phyloP scores from a whole-genome alignment of 495 filamentous ascomycete genomes.

The Aspergillus wentii region DNA sequence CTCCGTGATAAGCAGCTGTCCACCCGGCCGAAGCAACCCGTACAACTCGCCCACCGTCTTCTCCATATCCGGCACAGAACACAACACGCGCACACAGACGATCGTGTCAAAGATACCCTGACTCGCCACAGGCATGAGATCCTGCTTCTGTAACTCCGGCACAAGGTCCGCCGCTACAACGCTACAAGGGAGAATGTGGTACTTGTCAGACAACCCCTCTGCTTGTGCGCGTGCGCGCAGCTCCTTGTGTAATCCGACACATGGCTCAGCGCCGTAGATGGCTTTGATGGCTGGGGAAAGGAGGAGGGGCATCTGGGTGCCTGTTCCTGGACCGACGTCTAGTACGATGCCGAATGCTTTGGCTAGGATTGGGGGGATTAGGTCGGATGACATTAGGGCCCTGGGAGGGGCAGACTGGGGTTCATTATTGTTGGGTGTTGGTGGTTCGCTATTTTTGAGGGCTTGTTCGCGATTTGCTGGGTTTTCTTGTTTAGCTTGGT shows the following conservation, averaged over 20 bases:
- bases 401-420: slow-evolving; percentile 5
- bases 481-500: neutral
- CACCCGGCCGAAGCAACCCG: slow-evolving; percentile 58
- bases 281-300: slow-evolving; percentile 41
- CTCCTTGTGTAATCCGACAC: slow-evolving; percentile 45
- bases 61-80: slow-evolving; percentile 62
- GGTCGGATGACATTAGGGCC: slow-evolving; percentile 25
- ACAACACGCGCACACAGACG: slow-evolving; percentile 65
- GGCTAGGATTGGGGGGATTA: slow-evolving; percentile 36
- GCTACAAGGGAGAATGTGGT: slow-evolving; percentile 59
- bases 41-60: slow-evolving; percentile 55
- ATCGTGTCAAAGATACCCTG: slow-evolving; percentile 59
- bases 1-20: slow-evolving; percentile 64
- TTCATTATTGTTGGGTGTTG: slow-evolving; percentile 7
- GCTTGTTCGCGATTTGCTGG: slow-evolving; percentile 4
- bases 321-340: slow-evolving; percentile 48
- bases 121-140: slow-evolving; percentile 20
- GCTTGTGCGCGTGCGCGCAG: slow-evolving; percentile 41
- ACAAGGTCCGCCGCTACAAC: slow-evolving; percentile 48
- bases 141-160: slow-evolving; percentile 30
- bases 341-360: slow-evolving; percentile 36
- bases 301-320: slow-evolving; percentile 41
- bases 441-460: slow-evolving; percentile 4
- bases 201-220: slow-evolving; percentile 52
- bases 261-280: slow-evolving; percentile 68